phyloP scores from a whole-genome alignment of 306 rosid genomes.

The Prinsepia uniflora region DNA sequence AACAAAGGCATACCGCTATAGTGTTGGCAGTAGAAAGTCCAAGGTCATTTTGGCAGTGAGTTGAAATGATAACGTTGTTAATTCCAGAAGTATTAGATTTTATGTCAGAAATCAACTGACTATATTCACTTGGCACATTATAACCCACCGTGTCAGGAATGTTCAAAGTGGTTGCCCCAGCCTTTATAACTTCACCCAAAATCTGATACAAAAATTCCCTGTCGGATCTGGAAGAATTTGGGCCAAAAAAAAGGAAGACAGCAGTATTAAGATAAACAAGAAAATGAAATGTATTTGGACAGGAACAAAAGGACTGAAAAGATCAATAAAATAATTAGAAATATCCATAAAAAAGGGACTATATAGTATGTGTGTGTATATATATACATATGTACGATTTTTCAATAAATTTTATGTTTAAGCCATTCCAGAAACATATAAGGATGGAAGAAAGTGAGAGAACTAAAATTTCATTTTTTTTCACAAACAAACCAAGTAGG shows the following conservation, averaged over 20 bases:
- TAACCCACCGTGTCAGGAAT: slow-evolving; percentile 96
- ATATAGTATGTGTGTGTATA: neutral
- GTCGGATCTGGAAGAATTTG: slow-evolving; percentile 58
- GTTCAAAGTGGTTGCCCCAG: slow-evolving; percentile 94
- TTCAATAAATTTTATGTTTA: too few relatives aligned
- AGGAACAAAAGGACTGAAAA: neutral
- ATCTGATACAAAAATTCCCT: slow-evolving; percentile 79
- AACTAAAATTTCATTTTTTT: neutral
- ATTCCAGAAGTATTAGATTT: slow-evolving; percentile 86
- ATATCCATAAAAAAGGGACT: neutral
- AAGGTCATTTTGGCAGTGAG: slow-evolving; percentile 98
- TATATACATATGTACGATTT: neutral
- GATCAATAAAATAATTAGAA: neutral
- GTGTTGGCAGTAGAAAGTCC: slow-evolving; percentile 96
- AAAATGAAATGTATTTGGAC: neutral
- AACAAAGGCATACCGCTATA: slow-evolving; percentile 45
- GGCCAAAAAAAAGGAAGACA: slow-evolving; percentile 11
- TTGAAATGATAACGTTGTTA: slow-evolving; percentile 82
- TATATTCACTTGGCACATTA: slow-evolving; percentile 64
- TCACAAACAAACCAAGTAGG: neutral
- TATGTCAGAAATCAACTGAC: slow-evolving; percentile 74
- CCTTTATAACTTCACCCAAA: slow-evolving; percentile 87
- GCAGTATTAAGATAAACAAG: neutral
- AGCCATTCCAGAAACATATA: neutral
- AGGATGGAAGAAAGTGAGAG: neutral